A percentile compares a stretch with the other conserved stretches of the same genome.
These are phyloP conservation scores for Fusarium stilboides DNA, from an alignment of 2,329 filamentous ascomycete genomes.

Conservation along the genomic window DNA sequence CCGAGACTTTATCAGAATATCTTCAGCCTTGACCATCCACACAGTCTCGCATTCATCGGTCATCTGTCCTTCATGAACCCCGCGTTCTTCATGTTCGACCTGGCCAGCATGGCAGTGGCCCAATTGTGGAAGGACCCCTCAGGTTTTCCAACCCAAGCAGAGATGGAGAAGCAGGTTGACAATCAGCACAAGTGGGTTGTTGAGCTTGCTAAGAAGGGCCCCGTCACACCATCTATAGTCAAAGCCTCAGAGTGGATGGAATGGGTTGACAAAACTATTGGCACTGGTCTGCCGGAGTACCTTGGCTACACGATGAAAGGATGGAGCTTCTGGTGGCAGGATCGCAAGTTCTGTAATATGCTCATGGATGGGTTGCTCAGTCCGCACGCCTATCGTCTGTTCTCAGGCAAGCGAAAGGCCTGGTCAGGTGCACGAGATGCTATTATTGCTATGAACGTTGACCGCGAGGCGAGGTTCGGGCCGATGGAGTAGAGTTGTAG, in stretches of 20 bases:
- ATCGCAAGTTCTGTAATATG: conserved; percentile 18
- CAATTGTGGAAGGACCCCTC: conserved; percentile 16
- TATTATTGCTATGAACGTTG: conserved; percentile 16
- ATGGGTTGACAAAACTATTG: conserved; percentile 13
- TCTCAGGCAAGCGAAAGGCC: conserved; percentile 13
- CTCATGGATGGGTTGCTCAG: conserved; percentile 16
- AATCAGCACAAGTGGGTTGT: conserved; percentile 12
- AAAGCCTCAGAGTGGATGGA: conserved; percentile 18
- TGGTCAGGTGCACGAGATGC: conserved; percentile 13
- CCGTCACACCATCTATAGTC: conserved; percentile 16
- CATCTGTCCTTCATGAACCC: conserved; percentile 20
- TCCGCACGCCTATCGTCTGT: conserved; percentile 15
- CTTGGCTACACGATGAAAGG: conserved; percentile 8
- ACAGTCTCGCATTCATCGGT: conserved; percentile 13
- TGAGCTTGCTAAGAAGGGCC: conserved; percentile 7
- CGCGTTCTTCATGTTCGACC: conserved; percentile 16
- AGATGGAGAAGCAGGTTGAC: conserved; percentile 17
- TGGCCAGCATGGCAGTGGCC: conserved; percentile 15
- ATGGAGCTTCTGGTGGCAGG: conserved; percentile 14
- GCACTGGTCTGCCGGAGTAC: conserved; percentile 6
- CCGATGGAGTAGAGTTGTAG: conserved; percentile 3
- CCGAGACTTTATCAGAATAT: conserved; percentile 17
- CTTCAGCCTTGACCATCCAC: conserved; percentile 14
- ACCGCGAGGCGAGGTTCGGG: conserved; percentile 14
- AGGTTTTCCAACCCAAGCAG: conserved; percentile 4